phyloP scores from a whole-genome alignment of 352 stramenopile species.

The Phytophthora quininea region DNA sequence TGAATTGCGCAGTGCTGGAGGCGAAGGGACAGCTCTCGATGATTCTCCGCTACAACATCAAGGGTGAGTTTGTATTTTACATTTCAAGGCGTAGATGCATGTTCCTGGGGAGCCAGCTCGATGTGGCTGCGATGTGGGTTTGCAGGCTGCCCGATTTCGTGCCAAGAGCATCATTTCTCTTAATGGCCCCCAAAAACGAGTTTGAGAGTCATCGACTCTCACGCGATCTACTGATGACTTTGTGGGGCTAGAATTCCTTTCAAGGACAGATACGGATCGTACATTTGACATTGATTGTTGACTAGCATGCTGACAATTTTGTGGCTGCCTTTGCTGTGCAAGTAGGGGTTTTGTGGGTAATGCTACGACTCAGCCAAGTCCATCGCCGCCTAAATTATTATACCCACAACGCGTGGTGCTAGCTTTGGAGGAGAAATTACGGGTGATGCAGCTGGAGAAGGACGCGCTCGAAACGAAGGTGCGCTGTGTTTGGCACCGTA shows the following conservation, averaged over 20 bases:
- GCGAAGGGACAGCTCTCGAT: conserved; percentile 58
- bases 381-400: conserved; percentile 34
- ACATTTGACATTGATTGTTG: conserved; percentile 34
- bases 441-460: conserved; percentile 44
- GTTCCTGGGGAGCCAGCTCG: conserved; percentile 23
- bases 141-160: conserved; percentile 4
- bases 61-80: conserved; percentile 43
- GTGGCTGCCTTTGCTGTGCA: neutral
- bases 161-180: conserved; percentile 13
- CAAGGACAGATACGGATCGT: conserved; percentile 91
- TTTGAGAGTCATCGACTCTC: conserved; percentile 11
- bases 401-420: conserved; percentile 50
- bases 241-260: conserved; percentile 82
- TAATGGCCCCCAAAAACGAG: conserved; percentile 32
- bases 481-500: neutral
- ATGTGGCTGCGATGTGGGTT: conserved; percentile 17
- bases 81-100: conserved; percentile 9
- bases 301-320: neutral
- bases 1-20: conserved; percentile 50
- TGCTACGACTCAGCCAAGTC: conserved; percentile 33
- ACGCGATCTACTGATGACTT: conserved; percentile 88
- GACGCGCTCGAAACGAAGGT: conserved; percentile 44
- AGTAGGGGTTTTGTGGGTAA: conserved; percentile 36
- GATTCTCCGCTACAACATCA: conserved; percentile 54
- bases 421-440: conserved; percentile 49